Evolutionary conservation across 106 monocot species (phyloP).

Genomic region (Cymbidium sinense): DNA sequence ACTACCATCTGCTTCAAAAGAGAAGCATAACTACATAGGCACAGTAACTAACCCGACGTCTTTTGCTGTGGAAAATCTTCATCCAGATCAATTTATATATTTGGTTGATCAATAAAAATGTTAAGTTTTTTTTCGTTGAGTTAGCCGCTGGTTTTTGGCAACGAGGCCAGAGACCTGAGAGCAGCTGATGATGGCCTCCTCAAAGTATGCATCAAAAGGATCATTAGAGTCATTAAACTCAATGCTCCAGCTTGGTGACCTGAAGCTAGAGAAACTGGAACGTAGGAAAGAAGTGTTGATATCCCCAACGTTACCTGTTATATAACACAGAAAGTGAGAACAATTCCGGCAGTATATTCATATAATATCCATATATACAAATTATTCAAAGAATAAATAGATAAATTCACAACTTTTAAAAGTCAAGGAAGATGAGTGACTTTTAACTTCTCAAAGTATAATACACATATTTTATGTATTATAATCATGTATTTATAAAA

Average conservation of each 20-base stretch:
- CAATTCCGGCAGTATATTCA: neutral
- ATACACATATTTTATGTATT: too few relatives aligned
- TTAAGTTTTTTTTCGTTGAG: too few relatives aligned
- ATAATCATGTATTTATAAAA: too few relatives aligned
- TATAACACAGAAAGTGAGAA: neutral
- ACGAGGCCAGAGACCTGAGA: slow-evolving; percentile 54
- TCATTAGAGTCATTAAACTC: slow-evolving; percentile 61
- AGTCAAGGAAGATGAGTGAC: too few relatives aligned
- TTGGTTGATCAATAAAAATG: too few relatives aligned
- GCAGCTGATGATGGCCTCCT: slow-evolving; percentile 69
- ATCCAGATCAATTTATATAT: too few relatives aligned
- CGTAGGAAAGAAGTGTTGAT: slow-evolving; percentile 74
- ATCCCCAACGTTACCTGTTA: slow-evolving; percentile 80
- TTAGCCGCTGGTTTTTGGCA: slow-evolving; percentile 24
- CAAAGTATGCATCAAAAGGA: slow-evolving; percentile 68
- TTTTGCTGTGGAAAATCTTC: too few relatives aligned
- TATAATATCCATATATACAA: neutral
- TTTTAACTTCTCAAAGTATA: too few relatives aligned
- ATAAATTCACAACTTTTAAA: neutral
- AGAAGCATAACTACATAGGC: too few relatives aligned
- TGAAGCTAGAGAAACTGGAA: slow-evolving; percentile 80
- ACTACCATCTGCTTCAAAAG: too few relatives aligned
- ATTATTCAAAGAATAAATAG: neutral
- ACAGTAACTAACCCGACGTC: too few relatives aligned
- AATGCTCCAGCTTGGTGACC: slow-evolving; percentile 96